These are phyloP conservation scores for Colletotrichum brevisporum DNA, from an alignment of 2,329 filamentous ascomycete species.

Conservation along the genomic window DNA sequence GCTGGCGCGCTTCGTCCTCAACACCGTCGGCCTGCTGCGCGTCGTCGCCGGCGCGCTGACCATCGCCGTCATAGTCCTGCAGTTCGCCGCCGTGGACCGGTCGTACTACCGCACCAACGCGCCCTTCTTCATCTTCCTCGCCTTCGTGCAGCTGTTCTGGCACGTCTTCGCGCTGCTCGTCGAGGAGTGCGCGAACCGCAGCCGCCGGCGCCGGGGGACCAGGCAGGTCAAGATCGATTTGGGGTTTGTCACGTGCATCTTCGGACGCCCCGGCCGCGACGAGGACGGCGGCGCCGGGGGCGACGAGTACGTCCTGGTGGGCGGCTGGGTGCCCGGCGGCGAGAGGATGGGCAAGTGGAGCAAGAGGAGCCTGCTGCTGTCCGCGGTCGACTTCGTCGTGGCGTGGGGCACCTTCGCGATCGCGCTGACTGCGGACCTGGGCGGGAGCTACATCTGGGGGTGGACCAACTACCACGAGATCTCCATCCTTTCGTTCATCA, in stretches of 20 bases:
- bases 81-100: neutral
- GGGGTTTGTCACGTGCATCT: conserved; percentile 31
- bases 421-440: neutral
- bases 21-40: conserved; percentile 20
- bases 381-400: conserved; percentile 4
- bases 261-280: conserved; percentile 2
- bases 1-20: conserved; percentile 15
- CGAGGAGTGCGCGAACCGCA: neutral
- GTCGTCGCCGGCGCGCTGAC: conserved; percentile 7
- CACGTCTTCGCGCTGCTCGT: conserved; percentile 7
- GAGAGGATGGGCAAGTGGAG: neutral
- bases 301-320: neutral
- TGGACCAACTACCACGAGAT: neutral
- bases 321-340: neutral
- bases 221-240: conserved; percentile 20
- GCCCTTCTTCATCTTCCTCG: conserved; percentile 22
- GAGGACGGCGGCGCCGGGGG: neutral
- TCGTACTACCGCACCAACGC: neutral
- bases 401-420: neutral
- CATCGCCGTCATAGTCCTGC: conserved; percentile 15
- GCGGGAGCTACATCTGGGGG: neutral
- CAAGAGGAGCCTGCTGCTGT: neutral
- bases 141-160: conserved; percentile 29
- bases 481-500: no score
- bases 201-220: neutral